These are phyloP conservation scores for Ceriops decandra DNA, from an alignment of 345 rosid species.

Conservation along the genomic window DNA sequence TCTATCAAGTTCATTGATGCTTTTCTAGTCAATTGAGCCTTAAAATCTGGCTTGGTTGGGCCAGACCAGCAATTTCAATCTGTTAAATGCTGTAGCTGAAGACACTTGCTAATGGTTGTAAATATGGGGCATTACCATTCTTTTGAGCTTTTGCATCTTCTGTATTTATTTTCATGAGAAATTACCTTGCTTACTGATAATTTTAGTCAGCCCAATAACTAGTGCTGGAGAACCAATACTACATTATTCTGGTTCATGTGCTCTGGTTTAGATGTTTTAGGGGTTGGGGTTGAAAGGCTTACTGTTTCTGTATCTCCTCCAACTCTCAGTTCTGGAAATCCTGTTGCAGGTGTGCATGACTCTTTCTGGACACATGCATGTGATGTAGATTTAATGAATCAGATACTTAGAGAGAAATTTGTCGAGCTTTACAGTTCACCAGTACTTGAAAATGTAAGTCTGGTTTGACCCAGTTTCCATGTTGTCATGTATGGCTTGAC, in stretches of 20 bases:
- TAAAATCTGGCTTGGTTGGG: not conserved
- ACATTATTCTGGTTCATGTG: not conserved
- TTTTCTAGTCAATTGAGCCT: not conserved
- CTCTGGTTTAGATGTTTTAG: not conserved
- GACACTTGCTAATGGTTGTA: not conserved
- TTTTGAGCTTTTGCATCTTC: not conserved
- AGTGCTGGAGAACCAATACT: not conserved
- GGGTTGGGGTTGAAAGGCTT: not conserved
- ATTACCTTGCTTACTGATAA: not conserved
- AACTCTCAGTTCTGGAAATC: not conserved
- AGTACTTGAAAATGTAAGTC: conserved; percentile 89
- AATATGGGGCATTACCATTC: not conserved
- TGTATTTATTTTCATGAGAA: not conserved
- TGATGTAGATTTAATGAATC: conserved; percentile 88
- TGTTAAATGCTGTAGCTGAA: not conserved
- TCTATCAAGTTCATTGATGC: too few relatives aligned
- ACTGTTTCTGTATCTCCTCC: not conserved
- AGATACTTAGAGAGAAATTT: conserved; percentile 77
- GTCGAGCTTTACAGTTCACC: conserved; percentile 86
- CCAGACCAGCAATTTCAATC: not conserved
- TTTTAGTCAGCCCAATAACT: not conserved
- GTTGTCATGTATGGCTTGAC: not conserved
- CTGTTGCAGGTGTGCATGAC: conserved; percentile 86
- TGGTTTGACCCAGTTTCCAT: conserved; percentile 7
- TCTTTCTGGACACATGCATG: conserved; percentile 99